Evolutionary conservation across 2,329 filamentous ascomycete genomes (phyloP).

Genomic region (Pseudogymnoascus destructans): DNA sequence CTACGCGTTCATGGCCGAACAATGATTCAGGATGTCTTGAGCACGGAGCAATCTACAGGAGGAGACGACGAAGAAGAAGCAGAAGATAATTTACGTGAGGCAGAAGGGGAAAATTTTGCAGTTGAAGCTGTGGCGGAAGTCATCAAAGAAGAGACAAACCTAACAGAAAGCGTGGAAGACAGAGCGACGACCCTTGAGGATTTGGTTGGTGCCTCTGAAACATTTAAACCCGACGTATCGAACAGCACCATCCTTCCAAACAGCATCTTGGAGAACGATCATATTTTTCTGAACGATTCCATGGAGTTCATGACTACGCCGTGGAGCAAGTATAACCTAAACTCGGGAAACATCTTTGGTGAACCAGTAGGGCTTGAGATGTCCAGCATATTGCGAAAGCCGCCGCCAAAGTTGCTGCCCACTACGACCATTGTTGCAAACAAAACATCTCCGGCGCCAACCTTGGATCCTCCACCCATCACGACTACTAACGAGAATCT

Average conservation of each 20-base stretch:
- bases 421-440: neutral
- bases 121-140: conserved; percentile 26
- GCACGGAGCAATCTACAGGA: conserved; percentile 65
- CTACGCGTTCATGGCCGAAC: conserved; percentile 85
- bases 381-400: neutral
- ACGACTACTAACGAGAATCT: neutral
- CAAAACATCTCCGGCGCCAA: neutral
- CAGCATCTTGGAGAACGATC: neutral
- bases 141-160: conserved; percentile 15
- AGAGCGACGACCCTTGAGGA: conserved; percentile 27
- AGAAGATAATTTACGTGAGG: conserved; percentile 20
- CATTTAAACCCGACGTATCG: conserved; percentile 3
- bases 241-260: conserved; percentile 3
- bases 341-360: neutral
- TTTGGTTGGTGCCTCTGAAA: conserved; percentile 17
- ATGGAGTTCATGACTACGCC: conserved; percentile 13
- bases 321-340: conserved; percentile 11
- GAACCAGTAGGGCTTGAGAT: neutral
- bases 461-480: neutral
- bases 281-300: conserved; percentile 11
- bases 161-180: conserved; percentile 17
- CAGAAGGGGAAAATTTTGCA: conserved; percentile 19
- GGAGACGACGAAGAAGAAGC: conserved; percentile 49
- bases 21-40: conserved; percentile 74
- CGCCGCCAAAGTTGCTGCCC: neutral